A percentile compares a stretch with the other conserved stretches of the same genome.
These are phyloP conservation scores for Clitocybe nebularis DNA, from an alignment of 1,284 basidiomycete genomes.

Conservation along the genomic window DNA sequence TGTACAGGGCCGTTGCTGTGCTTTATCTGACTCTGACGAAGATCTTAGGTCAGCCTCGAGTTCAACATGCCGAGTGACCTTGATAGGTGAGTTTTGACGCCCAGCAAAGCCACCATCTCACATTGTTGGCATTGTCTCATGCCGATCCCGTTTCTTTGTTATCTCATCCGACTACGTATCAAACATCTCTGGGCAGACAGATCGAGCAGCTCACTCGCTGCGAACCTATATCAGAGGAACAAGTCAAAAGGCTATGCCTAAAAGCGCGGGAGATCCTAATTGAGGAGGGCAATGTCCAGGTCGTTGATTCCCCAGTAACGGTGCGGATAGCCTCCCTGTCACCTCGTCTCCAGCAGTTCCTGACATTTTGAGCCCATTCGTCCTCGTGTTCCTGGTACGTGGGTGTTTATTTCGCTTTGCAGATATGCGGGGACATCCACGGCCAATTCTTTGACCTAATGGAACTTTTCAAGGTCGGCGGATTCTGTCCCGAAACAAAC, in stretches of 20 bases:
- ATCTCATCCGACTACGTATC: neutral
- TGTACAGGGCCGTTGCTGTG: no score
- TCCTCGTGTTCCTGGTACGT: constrained; percentile 1
- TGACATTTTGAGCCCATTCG: constrained; percentile 9
- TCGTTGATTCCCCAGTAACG: constrained; percentile 94
- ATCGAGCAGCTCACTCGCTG: constrained; percentile 88
- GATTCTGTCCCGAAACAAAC: constrained; percentile 92
- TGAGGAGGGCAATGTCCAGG: constrained; percentile 97
- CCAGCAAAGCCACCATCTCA: neutral
- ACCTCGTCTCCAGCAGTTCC: constrained; percentile 11
- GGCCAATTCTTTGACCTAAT: constrained; percentile 98
- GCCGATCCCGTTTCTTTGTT: no score
- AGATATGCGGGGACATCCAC: constrained; percentile 99
- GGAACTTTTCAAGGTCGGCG: constrained; percentile 95
- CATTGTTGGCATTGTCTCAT: no score
- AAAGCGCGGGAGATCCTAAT: constrained; percentile 96
- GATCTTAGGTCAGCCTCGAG: no score
- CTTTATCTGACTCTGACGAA: no score
- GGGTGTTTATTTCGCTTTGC: constrained; percentile 12
- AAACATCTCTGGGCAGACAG: constrained; percentile 44
- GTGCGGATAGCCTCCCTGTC: constrained; percentile 42
- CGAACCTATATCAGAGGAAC: constrained; percentile 89
- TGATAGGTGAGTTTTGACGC: constrained; percentile 29
- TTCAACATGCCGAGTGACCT: constrained; percentile 37
- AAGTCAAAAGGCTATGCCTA: constrained; percentile 90